Evolutionary conservation across 768 basidiomycete genomes (phyloP), one percentile per base, ranked within the genome.

Genomic region (Coprinopsis cinerea): DNA sequence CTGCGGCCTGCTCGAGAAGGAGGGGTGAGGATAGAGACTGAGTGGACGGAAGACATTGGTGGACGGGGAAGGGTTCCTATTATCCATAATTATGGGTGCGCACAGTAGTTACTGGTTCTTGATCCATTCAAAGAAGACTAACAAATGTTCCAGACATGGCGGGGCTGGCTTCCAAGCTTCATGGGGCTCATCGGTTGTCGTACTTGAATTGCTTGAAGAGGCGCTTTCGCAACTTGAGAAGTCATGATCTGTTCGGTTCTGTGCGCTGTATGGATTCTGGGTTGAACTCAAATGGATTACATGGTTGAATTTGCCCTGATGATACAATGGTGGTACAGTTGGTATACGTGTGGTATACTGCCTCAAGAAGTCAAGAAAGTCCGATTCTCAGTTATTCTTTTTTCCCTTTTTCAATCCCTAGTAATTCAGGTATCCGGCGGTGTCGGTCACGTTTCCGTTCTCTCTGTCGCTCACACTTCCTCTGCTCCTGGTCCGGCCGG

Each of bases 1-100:
- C 41, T 64, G 3, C 53, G 64, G 9, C 87, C 85, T 1, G 76
- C 64, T 0, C 67, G 87, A 51, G 77, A 76, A 26, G 81, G 77
- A 22, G 84, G 85, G 0, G 69, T 86, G 20, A 65, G 84, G 37
- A 60, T 87, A 0, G 84, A 81, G 34, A 65, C 53, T 22, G 44
- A 45, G 20, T 45, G 44, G 44, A 32, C 44, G n/a, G 44, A 45
- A 45, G 44, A 27, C 27, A 20, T 45, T 10, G 28, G 44, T 7
- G 17, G 28, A 4, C 44, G 44, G 28, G 44, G 27, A 7, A 66
- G 57, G 49, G 63, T 80, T 14, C 79, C 80, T 0, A 61, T 83
- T 22, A 70, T 85, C 0, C 71, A 80, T 56, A 83, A 87, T 59
- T 52, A 52, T 34, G 51, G 51, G 51, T 52, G 20, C 36, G 10